Evolutionary conservation across 306 rosid species (phyloP).

Genomic region (Acacia crassicarpa): DNA sequence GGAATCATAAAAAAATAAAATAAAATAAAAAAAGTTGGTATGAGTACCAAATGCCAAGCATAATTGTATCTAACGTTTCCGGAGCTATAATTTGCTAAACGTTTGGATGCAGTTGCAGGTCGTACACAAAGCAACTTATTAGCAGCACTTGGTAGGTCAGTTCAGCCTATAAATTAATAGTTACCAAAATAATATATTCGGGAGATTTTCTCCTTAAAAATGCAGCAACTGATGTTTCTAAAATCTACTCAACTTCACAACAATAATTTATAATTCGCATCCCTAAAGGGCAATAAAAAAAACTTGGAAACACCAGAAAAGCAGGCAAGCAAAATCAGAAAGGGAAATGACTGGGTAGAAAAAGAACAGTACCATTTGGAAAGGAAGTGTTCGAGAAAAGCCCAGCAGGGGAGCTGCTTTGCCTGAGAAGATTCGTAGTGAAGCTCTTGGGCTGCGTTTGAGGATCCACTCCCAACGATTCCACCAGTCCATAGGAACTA

Average conservation of each 20-base stretch:
- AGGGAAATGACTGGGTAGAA: conserved; percentile 1
- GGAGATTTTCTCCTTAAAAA: background rate
- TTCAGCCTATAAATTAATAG: background rate
- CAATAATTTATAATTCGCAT: background rate
- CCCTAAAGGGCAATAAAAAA: background rate
- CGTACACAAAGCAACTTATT: background rate
- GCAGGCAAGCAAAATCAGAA: background rate
- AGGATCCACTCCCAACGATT: conserved; percentile 50
- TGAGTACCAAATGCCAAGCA: conserved; percentile 4
- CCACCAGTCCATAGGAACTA: conserved; percentile 50
- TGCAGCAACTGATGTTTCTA: background rate
- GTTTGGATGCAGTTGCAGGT: background rate
- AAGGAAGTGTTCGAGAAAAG: conserved; percentile 65
- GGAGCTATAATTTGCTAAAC: background rate
- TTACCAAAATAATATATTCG: background rate
- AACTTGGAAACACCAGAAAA: background rate
- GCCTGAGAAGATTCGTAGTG: conserved; percentile 57
- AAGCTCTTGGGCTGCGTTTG: conserved; percentile 33
- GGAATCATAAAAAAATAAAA: background rate
- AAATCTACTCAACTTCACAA: background rate
- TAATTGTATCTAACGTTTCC: background rate
- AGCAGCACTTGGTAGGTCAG: background rate
- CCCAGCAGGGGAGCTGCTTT: conserved; percentile 87
- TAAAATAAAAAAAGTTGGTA: no score
- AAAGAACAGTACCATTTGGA: conserved; percentile 59